Evolutionary conservation across 1,139 yeast species (phyloP), one percentile per base, ranked within the genome.

Genomic region (Scheffersomyces lignicola): DNA sequence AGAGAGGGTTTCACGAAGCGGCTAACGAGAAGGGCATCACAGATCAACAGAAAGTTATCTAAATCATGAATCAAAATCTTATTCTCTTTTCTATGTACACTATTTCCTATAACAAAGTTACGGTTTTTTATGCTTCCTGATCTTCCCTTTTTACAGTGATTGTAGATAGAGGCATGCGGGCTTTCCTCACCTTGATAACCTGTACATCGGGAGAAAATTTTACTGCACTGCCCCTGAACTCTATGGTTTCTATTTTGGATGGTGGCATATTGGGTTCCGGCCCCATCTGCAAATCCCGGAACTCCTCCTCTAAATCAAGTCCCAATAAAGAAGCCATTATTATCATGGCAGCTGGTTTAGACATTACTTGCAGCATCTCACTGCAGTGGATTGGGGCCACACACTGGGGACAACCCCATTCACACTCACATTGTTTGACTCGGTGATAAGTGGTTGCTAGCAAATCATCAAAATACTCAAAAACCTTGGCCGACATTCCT

Each of bases 401-500:
- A 63, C 98, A 92, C 33, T 78, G 77, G 0, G 95, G 95, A 59
- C 98, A 92, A 0, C 98, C 98, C 74, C 81, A 77, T 3, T 72
- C 79, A 63, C 97, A 92, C 1, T 74, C 73, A 56, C 98, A 92
- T 9, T 65, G 70, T 20, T 65, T 67, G 0, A 90, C 65, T 28
- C 86, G 64, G 4, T 67, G 65, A 34, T 78, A 62, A 0, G 96
- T 82, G 5, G 80, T 72, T 24, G 61, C 55, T 17, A 92, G 48
- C 7, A 92, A 71, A 10, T 75, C 76, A 42, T 83, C 86, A 21
- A 86, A 75, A 47, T 82, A 79, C 37, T 84, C 92, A 58, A 84
- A 90, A 0, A 92, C 86, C 48, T 87, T 83, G 2, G 79, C 71
- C 1, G 89, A 76, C 27, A 90, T 64, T 0, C 97, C 97, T 0